These are phyloP conservation scores for Tagetes erecta DNA, from an alignment of 129 eudicot genomes.

Conservation along the genomic window DNA sequence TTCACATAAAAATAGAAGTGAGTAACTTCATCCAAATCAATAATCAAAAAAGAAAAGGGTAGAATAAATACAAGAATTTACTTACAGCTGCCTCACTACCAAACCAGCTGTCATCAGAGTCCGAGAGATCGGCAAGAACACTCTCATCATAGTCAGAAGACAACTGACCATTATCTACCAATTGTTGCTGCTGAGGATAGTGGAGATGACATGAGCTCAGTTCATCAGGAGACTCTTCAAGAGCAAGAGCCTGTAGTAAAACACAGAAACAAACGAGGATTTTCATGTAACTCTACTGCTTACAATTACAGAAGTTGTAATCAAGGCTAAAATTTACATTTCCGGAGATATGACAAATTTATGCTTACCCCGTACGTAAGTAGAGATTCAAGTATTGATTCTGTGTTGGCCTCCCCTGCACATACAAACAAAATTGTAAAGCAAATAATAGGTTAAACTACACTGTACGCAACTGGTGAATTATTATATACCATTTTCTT, in stretches of 20 bases:
- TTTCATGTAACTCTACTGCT: slow-evolving; percentile 6
- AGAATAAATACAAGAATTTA: slow-evolving; percentile 25
- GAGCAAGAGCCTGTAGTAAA: slow-evolving; percentile 57
- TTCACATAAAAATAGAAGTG: neutral
- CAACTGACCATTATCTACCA: slow-evolving; percentile 51
- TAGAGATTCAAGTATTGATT: slow-evolving; percentile 54
- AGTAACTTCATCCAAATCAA: neutral
- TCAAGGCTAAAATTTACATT: neutral
- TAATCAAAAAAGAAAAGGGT: neutral
- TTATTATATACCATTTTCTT: slow-evolving; percentile 62
- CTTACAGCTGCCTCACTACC: slow-evolving; percentile 49
- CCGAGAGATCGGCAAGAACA: slow-evolving; percentile 60
- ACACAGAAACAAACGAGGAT: neutral
- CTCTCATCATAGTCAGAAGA: slow-evolving; percentile 73
- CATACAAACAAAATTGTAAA: slow-evolving; percentile 20
- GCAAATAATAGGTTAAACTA: neutral
- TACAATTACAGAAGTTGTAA: slow-evolving; percentile 8
- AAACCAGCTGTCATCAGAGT: slow-evolving; percentile 57
- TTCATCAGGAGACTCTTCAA: slow-evolving; percentile 53
- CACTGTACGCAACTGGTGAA: slow-evolving; percentile 1
- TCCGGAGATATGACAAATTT: slow-evolving; percentile 6
- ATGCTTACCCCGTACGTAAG: slow-evolving; percentile 62
- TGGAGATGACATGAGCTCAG: slow-evolving; percentile 22
- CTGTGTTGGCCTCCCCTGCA: slow-evolving; percentile 65
- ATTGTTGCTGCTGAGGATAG: slow-evolving; percentile 40